A percentile compares a stretch with the other conserved stretches of the same genome.
Conservation (phyloP, 176 grass and related monocot genomes). For the Thalia dealbata region DNA sequence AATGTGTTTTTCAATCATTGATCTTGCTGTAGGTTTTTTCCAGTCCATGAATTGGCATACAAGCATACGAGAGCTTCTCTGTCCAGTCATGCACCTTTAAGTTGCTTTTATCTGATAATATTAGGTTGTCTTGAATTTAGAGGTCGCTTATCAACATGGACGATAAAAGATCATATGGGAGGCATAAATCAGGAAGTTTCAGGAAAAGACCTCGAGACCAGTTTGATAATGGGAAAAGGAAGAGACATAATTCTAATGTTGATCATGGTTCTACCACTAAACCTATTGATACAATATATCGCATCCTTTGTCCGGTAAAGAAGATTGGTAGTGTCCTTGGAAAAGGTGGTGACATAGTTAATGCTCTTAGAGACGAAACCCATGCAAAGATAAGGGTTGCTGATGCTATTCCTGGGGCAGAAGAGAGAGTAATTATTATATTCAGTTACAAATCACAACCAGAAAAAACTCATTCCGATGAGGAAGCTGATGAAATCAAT, state of each 20-base stretch:
- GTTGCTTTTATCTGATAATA: not conserved
- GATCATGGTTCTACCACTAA: slow-evolving; percentile 40
- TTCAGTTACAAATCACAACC: slow-evolving; percentile 48
- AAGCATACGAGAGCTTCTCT: not conserved
- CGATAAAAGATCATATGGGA: not conserved
- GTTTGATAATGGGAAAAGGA: slow-evolving; percentile 63
- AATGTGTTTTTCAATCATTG: not conserved
- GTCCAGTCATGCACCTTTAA: not conserved
- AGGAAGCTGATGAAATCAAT: slow-evolving; percentile 28
- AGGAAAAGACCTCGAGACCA: slow-evolving; percentile 14
- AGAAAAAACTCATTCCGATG: slow-evolving; percentile 23
- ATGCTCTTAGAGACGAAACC: slow-evolving; percentile 72
- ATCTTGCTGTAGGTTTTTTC: not conserved
- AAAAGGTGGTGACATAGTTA: slow-evolving; percentile 80
- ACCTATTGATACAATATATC: slow-evolving; percentile 77
- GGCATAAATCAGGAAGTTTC: slow-evolving; percentile 9
- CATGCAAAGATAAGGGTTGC: slow-evolving; percentile 95
- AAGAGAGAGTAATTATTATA: slow-evolving; percentile 85
- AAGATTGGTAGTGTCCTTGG: slow-evolving; percentile 89
- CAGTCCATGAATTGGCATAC: not conserved
- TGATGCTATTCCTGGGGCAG: slow-evolving; percentile 84
- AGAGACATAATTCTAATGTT: slow-evolving; percentile 39
- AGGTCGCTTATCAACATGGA: not conserved
- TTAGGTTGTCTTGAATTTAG: not conserved
- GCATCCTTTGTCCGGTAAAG: slow-evolving; percentile 82